phyloP scores from a whole-genome alignment of 768 basidiomycete genomes.

The Lentinula detonsa region DNA sequence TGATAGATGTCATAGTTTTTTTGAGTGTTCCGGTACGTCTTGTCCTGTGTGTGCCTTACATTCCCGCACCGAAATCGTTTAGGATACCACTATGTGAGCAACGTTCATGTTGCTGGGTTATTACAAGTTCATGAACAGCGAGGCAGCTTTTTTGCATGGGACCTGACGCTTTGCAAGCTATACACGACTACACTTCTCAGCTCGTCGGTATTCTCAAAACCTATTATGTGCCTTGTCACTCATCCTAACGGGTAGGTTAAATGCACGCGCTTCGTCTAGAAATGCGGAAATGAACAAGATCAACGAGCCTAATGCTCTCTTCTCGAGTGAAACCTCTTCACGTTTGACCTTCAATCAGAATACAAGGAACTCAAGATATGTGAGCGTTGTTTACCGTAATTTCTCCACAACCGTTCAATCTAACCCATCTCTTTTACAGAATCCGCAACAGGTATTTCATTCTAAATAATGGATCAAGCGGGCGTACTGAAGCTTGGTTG shows the following conservation, averaged over 20 bases:
- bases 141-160: constrained; percentile 3
- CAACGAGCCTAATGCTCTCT: constrained; percentile 1
- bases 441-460: neutral
- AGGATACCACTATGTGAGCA: constrained; percentile 3
- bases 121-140: neutral
- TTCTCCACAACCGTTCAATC: neutral
- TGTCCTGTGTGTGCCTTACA: neutral
- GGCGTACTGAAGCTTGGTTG: neutral
- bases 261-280: neutral
- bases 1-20: constrained; percentile 4
- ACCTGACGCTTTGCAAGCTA: constrained; percentile 3
- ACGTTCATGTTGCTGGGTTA: neutral
- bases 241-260: neutral
- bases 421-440: neutral
- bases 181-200: constrained; percentile 4
- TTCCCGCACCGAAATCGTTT: neutral
- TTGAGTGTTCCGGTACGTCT: constrained; percentile 5
- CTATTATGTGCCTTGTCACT: neutral
- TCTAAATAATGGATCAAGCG: neutral
- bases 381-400: neutral
- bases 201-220: neutral
- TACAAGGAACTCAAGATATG: neutral
- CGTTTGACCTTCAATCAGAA: neutral
- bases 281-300: neutral
- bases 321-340: neutral